Evolutionary conservation across 139 green algal genomes (phyloP), one percentile per base, ranked within the genome.

Genomic region (Chlamydomonas urium): DNA sequence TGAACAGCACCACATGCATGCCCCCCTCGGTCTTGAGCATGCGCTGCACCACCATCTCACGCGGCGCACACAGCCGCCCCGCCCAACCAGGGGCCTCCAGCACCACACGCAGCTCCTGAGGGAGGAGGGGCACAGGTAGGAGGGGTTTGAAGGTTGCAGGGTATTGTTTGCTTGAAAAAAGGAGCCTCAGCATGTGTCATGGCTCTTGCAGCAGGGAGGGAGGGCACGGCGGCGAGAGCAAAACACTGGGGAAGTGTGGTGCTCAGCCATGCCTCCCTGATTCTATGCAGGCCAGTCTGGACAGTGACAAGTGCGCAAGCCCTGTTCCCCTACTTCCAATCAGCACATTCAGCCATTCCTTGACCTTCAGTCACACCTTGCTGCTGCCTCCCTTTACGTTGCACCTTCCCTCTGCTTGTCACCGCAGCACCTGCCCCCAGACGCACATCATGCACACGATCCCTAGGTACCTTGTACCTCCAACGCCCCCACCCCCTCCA

Each of bases 31-130:
- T 77, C 73, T 87, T 85, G 33, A 78, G 69, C 19, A 85, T 42
- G 3, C 74, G 77, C 77, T 88, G 79, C 68, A 88, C 63, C 10
- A 85, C 45, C 24, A 88, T 38, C 37, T 85, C 79, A 0, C 83
- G 60, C 1, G 79, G 76, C 1, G 83, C 83, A 60, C 79, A 85
- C 31, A 84, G 38, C 31, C 63, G 62, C 47, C 83, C 78, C 32
- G 79, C 71, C 74, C 76, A 71, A 24, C 83, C 83, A 8, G 79
- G 73, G 4, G 79, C 76, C 69, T 83, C 79, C 6, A 88, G 37
- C 35, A 63, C 36, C 17, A 88, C 71, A 37, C 83, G 76, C 48
- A 81, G 45, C 38, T 85, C 42, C 82, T 87, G 78, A 1, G 32
- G n/a, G n/a, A n/a, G n/a, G n/a, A n/a, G n/a, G n/a, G n/a, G n/a